These are phyloP conservation scores for Dactylella cylindrospora DNA, from an alignment of 2,329 filamentous ascomycete genomes.

Conservation along the genomic window DNA sequence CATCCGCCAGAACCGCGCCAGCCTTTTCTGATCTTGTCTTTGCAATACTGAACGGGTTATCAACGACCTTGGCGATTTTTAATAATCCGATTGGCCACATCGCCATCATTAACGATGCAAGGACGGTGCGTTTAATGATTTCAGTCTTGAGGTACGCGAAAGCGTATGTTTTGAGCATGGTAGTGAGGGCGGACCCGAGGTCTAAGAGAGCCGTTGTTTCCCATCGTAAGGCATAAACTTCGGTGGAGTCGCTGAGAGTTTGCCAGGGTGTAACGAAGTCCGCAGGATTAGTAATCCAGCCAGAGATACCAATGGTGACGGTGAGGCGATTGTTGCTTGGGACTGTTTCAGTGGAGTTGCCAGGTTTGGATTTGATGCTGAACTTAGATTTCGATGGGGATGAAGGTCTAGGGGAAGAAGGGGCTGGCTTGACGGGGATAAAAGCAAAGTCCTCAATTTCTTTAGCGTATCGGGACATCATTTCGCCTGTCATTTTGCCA, in stretches of 20 bases:
- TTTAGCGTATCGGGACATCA: conserved; percentile 82
- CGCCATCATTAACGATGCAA: conserved; percentile 67
- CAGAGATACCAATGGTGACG: conserved; percentile 78
- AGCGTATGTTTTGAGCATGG: conserved; percentile 75
- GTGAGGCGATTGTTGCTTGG: conserved; percentile 67
- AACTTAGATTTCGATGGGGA: not conserved
- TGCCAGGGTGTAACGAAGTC: conserved; percentile 78
- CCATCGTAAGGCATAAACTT: conserved; percentile 70
- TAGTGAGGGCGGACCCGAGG: conserved; percentile 74
- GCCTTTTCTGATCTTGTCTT: conserved; percentile 77
- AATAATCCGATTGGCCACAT: conserved; percentile 70
- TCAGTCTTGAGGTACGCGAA: conserved; percentile 75
- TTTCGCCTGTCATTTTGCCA: conserved; percentile 75
- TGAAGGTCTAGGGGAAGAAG: not conserved
- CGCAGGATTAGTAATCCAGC: conserved; percentile 73
- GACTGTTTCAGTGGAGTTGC: not conserved
- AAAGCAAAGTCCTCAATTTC: conserved; percentile 90
- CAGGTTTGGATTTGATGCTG: conserved; percentile 1
- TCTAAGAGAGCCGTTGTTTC: conserved; percentile 76
- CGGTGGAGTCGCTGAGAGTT: conserved; percentile 69
- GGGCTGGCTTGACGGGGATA: conserved; percentile 65
- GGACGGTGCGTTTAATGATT: conserved; percentile 71
- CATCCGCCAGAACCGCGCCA: conserved; percentile 76
- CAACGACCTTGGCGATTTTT: conserved; percentile 67
- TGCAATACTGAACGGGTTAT: conserved; percentile 79